A percentile compares a stretch with the other conserved stretches of the same genome.
phyloP scores from a whole-genome alignment of 352 stramenopile species.

The Thalassiosira sp. region DNA sequence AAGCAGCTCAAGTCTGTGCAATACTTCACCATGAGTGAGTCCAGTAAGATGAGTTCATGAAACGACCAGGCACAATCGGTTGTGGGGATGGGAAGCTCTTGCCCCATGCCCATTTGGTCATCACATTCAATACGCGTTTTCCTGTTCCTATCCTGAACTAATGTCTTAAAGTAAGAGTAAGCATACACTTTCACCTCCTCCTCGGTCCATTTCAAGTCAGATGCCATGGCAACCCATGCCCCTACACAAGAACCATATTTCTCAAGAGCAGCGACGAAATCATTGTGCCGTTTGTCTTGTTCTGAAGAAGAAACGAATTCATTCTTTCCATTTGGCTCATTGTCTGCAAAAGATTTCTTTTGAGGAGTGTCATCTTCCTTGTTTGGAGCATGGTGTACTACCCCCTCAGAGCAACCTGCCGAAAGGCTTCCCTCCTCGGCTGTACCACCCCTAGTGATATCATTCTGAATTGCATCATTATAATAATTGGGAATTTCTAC shows the following conservation, averaged over 20 bases:
- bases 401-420: not conserved
- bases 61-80: conserved; percentile 14
- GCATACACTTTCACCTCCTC: conserved; percentile 43
- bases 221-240: conserved; percentile 37
- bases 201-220: conserved; percentile 17
- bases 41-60: conserved; percentile 29
- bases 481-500: conserved; percentile 24
- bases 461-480: conserved; percentile 1
- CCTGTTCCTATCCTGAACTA: conserved; percentile 8
- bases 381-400: too few relatives aligned
- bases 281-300: conserved; percentile 7
- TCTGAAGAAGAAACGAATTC: not conserved
- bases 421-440: not conserved
- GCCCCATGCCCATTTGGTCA: not conserved
- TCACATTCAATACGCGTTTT: not conserved
- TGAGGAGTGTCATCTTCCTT: not conserved
- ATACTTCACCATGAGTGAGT: conserved; percentile 39
- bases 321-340: not conserved
- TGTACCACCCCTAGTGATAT: not conserved
- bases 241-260: conserved; percentile 25
- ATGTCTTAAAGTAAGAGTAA: conserved; percentile 34
- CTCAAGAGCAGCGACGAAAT: conserved; percentile 36
- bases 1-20: conserved; percentile 18
- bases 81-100: too few relatives aligned
- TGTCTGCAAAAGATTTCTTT: not conserved